Conservation (phyloP, 2,329 filamentous ascomycete genomes). For the Purpureocillium takamizusanense region DNA sequence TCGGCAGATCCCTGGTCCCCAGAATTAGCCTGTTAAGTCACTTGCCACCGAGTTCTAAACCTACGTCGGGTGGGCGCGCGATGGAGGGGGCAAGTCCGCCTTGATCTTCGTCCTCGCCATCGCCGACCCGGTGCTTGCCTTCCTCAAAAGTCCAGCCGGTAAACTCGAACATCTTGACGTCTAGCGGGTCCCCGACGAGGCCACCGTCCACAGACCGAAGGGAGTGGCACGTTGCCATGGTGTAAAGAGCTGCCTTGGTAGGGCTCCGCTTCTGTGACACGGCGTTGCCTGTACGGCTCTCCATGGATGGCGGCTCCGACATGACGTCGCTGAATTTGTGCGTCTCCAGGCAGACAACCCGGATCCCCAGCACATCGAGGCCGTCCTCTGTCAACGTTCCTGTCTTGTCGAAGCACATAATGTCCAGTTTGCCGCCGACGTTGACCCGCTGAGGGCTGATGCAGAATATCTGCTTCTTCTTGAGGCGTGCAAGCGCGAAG, state of each 20-base stretch:
- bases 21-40: too few relatives aligned
- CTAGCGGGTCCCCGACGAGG: slow-evolving; percentile 84
- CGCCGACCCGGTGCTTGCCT: slow-evolving; percentile 58
- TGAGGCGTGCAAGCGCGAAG: slow-evolving; percentile 81
- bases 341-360: slow-evolving; percentile 58
- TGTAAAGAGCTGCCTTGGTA: slow-evolving; percentile 63
- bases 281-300: background rate
- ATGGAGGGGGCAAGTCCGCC: slow-evolving; percentile 76
- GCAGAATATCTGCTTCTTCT: slow-evolving; percentile 87
- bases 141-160: slow-evolving; percentile 91
- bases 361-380: slow-evolving; percentile 82
- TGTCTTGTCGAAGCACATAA: slow-evolving; percentile 98
- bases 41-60: too few relatives aligned
- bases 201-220: slow-evolving; percentile 79
- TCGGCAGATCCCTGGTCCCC: slow-evolving; percentile 51
- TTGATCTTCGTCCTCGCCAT: slow-evolving; percentile 65
- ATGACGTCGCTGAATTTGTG: slow-evolving; percentile 69
- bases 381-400: slow-evolving; percentile 97
- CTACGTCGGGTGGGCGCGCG: slow-evolving; percentile 62
- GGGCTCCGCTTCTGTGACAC: slow-evolving; percentile 12
- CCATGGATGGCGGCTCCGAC: slow-evolving; percentile 33
- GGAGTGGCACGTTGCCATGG: slow-evolving; percentile 97
- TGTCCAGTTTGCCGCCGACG: slow-evolving; percentile 88
- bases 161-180: slow-evolving; percentile 98
- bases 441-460: slow-evolving; percentile 97